Evolutionary conservation across 2,329 filamentous ascomycete genomes (phyloP).

Genomic region (Alternaria alternata): DNA sequence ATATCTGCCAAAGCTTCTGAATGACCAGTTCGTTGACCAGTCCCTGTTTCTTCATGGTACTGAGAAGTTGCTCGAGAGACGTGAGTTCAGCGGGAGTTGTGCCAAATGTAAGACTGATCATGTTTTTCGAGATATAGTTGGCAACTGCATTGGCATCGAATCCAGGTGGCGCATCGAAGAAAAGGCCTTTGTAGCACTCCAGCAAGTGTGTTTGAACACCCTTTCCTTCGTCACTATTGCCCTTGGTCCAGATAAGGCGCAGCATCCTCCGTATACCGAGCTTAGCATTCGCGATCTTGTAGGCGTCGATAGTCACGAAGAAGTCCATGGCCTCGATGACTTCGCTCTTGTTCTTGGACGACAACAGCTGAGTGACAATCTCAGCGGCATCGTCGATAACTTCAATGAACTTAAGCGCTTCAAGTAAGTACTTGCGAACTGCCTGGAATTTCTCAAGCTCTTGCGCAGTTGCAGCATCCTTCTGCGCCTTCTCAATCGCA

Average conservation of each 20-base stretch:
- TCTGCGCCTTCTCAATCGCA: slow-evolving; percentile 78
- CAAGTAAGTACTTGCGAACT: slow-evolving; percentile 89
- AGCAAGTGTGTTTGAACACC: slow-evolving; percentile 96
- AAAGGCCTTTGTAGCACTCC: slow-evolving; percentile 93
- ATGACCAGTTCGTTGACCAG: slow-evolving; percentile 86
- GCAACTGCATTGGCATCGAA: slow-evolving; percentile 90
- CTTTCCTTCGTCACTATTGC: slow-evolving; percentile 98
- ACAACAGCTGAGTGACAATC: slow-evolving; percentile 84
- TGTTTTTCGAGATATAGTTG: slow-evolving; percentile 95
- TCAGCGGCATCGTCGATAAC: slow-evolving; percentile 84
- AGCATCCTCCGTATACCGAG: slow-evolving; percentile 94
- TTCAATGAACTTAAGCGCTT: slow-evolving; percentile 92
- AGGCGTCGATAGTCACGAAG: slow-evolving; percentile 93
- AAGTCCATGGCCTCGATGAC: slow-evolving; percentile 99
- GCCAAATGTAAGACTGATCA: slow-evolving; percentile 98
- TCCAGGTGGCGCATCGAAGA: slow-evolving; percentile 91
- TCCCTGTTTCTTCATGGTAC: slow-evolving; percentile 96
- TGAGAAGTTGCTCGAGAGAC: slow-evolving; percentile 90
- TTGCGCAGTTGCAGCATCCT: slow-evolving; percentile 88
- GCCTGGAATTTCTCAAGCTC: slow-evolving; percentile 86
- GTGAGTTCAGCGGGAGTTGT: slow-evolving; percentile 94
- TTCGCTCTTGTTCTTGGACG: slow-evolving; percentile 96
- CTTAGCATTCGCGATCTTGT: slow-evolving; percentile 94
- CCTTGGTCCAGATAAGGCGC: slow-evolving; percentile 97
- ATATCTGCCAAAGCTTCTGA: slow-evolving; percentile 95